Percentiles rank a stretch among this genome's conserved stretches.
Evolutionary conservation across 2,329 filamentous ascomycete genomes (phyloP).

Genomic region (Zelopaecilomyces penicillatus): DNA sequence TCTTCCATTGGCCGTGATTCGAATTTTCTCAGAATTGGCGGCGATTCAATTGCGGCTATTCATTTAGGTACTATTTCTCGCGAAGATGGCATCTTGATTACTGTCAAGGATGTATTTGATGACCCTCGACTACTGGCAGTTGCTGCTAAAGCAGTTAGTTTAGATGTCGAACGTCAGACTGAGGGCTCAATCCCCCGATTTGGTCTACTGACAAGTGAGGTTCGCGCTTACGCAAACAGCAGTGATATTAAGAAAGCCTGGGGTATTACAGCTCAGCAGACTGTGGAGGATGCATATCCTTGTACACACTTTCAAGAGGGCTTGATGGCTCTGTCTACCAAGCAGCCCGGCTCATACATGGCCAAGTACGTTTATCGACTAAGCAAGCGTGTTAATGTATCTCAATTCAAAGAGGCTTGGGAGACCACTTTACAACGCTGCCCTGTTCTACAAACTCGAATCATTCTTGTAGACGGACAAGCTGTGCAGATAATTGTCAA

Average conservation of each 20-base stretch:
- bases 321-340: slow-evolving; percentile 25
- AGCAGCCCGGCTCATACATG: slow-evolving; percentile 25
- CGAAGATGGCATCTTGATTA: background rate
- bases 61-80: slow-evolving; percentile 6
- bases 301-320: slow-evolving; percentile 25
- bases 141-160: background rate
- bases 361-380: slow-evolving; percentile 19
- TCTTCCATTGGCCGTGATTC: slow-evolving; percentile 9
- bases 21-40: slow-evolving; percentile 14
- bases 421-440: slow-evolving; percentile 2
- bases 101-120: slow-evolving; percentile 3
- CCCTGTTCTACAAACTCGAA: slow-evolving; percentile 6
- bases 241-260: too few relatives aligned
- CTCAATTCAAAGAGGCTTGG: slow-evolving; percentile 9
- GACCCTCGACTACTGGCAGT: slow-evolving; percentile 1
- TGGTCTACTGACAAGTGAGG: too few relatives aligned
- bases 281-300: slow-evolving; percentile 2
- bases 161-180: slow-evolving; percentile 7
- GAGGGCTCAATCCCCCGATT: too few relatives aligned
- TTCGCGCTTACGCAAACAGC: too few relatives aligned
- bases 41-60: slow-evolving; percentile 17
- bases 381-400: slow-evolving; percentile 10
- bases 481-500: slow-evolving; percentile 4
- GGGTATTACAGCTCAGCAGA: background rate
- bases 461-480: slow-evolving; percentile 2